A percentile compares a stretch with the other conserved stretches of the same genome.
phyloP scores from a whole-genome alignment of 495 filamentous ascomycete species.

The Talaromyces ruber region DNA sequence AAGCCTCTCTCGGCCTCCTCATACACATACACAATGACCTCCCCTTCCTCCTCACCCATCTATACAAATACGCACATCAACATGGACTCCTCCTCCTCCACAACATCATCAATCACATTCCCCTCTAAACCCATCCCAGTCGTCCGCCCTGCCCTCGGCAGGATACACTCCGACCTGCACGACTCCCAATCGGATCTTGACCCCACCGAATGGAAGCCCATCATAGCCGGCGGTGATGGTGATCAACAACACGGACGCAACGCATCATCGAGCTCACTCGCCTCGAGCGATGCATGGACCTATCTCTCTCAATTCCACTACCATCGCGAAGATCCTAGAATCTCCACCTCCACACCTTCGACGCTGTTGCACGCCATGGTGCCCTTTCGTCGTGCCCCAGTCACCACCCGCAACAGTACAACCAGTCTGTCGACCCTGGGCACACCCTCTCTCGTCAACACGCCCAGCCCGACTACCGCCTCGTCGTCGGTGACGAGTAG shows the following conservation, averaged over 20 bases:
- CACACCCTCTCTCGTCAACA: conserved; percentile 22
- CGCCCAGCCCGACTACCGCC: conserved; percentile 33
- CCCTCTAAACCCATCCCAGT: conserved; percentile 10
- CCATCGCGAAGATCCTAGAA: neutral
- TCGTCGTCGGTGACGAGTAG: conserved; percentile 31
- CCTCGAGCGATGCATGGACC: conserved; percentile 34
- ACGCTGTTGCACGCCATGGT: conserved; percentile 9
- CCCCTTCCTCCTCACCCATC: conserved; percentile 25
- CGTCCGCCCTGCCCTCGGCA: conserved; percentile 8
- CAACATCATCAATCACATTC: conserved; percentile 10
- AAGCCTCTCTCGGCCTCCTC: conserved; percentile 38
- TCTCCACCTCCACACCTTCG: neutral
- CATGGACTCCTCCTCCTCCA: neutral
- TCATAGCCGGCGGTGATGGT: conserved; percentile 26
- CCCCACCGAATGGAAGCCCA: conserved; percentile 51
- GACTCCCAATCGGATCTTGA: conserved; percentile 43
- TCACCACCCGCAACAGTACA: neutral
- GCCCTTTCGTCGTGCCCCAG: conserved; percentile 17
- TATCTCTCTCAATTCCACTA: conserved; percentile 41
- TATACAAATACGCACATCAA: neutral
- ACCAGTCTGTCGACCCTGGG: conserved; percentile 5
- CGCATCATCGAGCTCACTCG: conserved; percentile 13
- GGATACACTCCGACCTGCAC: conserved; percentile 35
- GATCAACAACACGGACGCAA: neutral
- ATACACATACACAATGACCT: conserved; percentile 20